phyloP scores from a whole-genome alignment of 2,329 filamentous ascomycete species.

The Clonostachys rosea region DNA sequence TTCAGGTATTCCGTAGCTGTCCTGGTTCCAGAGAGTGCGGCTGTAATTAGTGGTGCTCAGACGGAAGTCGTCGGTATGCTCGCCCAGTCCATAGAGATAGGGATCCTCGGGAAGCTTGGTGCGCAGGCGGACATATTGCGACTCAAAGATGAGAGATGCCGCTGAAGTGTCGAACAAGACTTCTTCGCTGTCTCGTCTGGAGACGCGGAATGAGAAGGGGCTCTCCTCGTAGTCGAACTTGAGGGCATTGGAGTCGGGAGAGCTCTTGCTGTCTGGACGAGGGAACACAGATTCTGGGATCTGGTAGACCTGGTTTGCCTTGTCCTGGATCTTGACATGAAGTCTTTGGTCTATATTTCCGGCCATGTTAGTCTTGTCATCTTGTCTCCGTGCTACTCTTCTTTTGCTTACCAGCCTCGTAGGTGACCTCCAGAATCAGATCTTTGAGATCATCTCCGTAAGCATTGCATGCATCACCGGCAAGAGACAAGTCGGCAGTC shows the following conservation, averaged over 20 bases:
- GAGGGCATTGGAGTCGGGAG: constrained; percentile 31
- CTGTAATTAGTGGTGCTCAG: constrained; percentile 58
- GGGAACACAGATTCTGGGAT: constrained; percentile 66
- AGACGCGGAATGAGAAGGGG: constrained; percentile 66
- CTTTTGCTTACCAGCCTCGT: constrained; percentile 17
- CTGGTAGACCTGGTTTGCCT: constrained; percentile 66
- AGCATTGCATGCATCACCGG: constrained; percentile 67
- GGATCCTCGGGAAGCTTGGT: constrained; percentile 65
- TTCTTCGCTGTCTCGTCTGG: constrained; percentile 28
- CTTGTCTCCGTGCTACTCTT: constrained; percentile 48
- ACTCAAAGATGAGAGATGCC: constrained; percentile 66
- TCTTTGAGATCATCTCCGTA: constrained; percentile 72
- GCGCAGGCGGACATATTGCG: constrained; percentile 70
- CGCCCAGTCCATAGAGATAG: constrained; percentile 74
- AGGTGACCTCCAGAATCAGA: constrained; percentile 57
- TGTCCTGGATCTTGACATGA: constrained; percentile 71
- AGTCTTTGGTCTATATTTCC: constrained; percentile 55
- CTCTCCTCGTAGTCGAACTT: constrained; percentile 33
- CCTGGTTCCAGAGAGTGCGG: constrained; percentile 67
- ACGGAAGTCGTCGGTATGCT: constrained; percentile 68
- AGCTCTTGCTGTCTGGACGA: constrained; percentile 28
- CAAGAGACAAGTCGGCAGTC: constrained; percentile 65
- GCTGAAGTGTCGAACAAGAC: constrained; percentile 68
- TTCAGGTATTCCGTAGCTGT: constrained; percentile 57
- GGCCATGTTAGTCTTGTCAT: constrained; percentile 20